Evolutionary conservation across 2,329 filamentous ascomycete species (phyloP).

Genomic region (Fusarium coffeatum): DNA sequence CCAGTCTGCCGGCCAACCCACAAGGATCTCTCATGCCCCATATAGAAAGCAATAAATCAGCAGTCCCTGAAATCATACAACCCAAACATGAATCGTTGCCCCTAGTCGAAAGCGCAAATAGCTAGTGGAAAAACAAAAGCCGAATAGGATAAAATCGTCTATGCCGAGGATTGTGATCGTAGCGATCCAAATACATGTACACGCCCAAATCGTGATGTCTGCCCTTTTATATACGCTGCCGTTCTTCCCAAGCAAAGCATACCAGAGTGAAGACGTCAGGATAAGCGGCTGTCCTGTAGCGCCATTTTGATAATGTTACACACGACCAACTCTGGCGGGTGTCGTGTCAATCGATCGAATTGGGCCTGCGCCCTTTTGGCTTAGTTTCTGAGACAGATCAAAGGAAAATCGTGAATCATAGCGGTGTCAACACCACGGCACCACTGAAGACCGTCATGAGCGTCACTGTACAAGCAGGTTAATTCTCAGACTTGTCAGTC

Average conservation of each 20-base stretch:
- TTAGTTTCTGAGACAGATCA: slow-evolving; percentile 49
- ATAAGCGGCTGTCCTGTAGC: slow-evolving; percentile 41
- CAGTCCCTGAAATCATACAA: slow-evolving; percentile 46
- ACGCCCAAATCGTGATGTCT: slow-evolving; percentile 41
- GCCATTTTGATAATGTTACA: slow-evolving; percentile 53
- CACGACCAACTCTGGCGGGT: slow-evolving; percentile 45
- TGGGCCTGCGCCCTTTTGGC: slow-evolving; percentile 42
- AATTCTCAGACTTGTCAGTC: slow-evolving; percentile 43
- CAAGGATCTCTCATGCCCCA: slow-evolving; percentile 28
- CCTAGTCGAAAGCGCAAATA: slow-evolving; percentile 32
- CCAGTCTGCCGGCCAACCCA: slow-evolving; percentile 35
- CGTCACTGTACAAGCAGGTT: slow-evolving; percentile 52
- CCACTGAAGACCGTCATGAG: slow-evolving; percentile 40
- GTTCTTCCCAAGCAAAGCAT: slow-evolving; percentile 30
- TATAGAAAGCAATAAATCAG: slow-evolving; percentile 36
- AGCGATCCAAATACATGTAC: slow-evolving; percentile 52
- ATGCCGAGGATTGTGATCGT: slow-evolving; percentile 44
- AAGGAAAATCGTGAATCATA: slow-evolving; percentile 58
- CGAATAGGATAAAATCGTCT: slow-evolving; percentile 44
- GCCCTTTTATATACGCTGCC: slow-evolving; percentile 24
- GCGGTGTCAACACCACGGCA: slow-evolving; percentile 52
- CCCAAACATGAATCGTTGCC: slow-evolving; percentile 33
- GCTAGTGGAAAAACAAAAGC: slow-evolving; percentile 36
- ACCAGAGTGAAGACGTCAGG: slow-evolving; percentile 25
- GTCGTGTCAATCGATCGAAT: slow-evolving; percentile 46